Conservation (phyloP, 495 filamentous ascomycete species). For the Hypoxylon fragiforme region DNA sequence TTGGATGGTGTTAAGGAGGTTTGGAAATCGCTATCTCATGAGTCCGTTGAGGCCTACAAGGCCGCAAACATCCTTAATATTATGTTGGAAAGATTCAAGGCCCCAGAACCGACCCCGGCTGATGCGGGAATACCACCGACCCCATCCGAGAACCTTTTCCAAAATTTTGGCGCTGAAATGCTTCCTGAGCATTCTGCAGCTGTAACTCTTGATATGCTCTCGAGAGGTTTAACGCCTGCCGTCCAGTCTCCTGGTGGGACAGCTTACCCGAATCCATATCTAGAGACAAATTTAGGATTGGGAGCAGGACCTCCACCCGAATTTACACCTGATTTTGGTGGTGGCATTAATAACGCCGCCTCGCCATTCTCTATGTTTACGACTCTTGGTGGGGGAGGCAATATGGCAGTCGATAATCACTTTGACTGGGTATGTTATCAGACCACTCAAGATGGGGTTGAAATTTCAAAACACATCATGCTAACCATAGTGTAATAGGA, state of each 20-base stretch:
- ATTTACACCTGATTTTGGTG: constrained; percentile 59
- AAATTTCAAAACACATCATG: not conserved
- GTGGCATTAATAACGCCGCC: constrained; percentile 49
- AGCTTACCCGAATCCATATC: constrained; percentile 42
- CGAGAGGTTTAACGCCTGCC: constrained; percentile 65
- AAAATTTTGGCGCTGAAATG: constrained; percentile 41
- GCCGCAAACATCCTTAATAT: constrained; percentile 74
- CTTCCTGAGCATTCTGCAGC: constrained; percentile 70
- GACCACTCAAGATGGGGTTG: not conserved
- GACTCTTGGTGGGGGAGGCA: constrained; percentile 45
- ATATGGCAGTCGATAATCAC: constrained; percentile 53
- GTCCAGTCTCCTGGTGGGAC: constrained; percentile 44
- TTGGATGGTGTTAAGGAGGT: constrained; percentile 74
- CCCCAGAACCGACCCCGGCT: constrained; percentile 23
- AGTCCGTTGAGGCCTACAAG: constrained; percentile 88
- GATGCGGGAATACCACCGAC: constrained; percentile 32
- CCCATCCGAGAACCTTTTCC: constrained; percentile 32
- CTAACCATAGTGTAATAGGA: constrained; percentile 38
- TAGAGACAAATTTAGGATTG: constrained; percentile 39
- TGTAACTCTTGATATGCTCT: constrained; percentile 80
- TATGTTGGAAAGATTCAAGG: constrained; percentile 75
- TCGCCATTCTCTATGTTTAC: constrained; percentile 60
- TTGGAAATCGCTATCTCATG: constrained; percentile 73
- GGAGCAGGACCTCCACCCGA: constrained; percentile 45
- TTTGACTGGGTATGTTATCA: constrained; percentile 75